Conservation (phyloP, 2,329 filamentous ascomycete species). For the Nemania abortiva region DNA sequence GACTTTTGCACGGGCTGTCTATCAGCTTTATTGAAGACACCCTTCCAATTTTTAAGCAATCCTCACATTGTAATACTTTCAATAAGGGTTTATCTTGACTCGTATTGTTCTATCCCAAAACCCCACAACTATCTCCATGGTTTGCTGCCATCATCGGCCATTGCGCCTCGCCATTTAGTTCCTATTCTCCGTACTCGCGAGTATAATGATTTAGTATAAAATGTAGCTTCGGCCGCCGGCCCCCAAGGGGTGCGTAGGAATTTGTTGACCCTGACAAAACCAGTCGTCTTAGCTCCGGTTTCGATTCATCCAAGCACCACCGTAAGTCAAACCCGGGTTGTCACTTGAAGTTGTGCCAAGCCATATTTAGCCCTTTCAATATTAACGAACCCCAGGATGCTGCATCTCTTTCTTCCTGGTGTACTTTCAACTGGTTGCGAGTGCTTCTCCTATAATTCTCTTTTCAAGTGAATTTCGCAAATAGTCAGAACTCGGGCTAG, state of each 20-base stretch:
- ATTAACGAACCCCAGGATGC: neutral
- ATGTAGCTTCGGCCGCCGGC: neutral
- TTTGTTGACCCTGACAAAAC: neutral
- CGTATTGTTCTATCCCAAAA: constrained; percentile 34
- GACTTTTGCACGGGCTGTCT: neutral
- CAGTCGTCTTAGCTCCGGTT: neutral
- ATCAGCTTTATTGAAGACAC: neutral
- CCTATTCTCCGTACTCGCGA: neutral
- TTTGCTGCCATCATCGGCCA: constrained; percentile 2
- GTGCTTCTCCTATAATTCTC: neutral
- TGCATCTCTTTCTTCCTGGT: neutral
- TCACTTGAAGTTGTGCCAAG: neutral
- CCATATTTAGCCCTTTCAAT: neutral
- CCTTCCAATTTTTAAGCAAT: neutral
- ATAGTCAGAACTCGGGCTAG: neutral
- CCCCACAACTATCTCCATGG: neutral
- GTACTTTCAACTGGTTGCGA: neutral
- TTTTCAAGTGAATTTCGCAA: neutral
- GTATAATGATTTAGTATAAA: constrained; percentile 10
- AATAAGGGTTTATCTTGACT: constrained; percentile 19
- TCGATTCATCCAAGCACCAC: constrained; percentile 6
- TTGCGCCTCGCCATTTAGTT: neutral
- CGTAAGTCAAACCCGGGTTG: neutral
- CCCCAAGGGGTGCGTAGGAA: neutral
- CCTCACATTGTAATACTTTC: neutral